Conservation (phyloP, 2,329 filamentous ascomycete genomes). For the Colletotrichum australisinense region DNA sequence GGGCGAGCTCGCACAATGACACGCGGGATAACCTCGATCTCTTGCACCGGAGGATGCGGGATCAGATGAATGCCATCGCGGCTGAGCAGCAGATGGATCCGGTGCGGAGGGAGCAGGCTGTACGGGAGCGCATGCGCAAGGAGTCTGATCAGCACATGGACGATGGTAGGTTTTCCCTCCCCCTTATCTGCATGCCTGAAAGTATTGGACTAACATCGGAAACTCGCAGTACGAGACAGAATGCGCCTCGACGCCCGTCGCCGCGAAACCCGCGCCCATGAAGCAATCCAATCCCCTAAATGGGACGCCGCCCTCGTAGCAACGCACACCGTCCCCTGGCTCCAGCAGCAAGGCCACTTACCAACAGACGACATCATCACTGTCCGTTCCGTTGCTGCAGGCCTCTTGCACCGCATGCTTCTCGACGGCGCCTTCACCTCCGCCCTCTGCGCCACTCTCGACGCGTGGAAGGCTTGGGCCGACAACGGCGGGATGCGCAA, state of each 20-base stretch:
- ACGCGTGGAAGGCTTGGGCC: conserved; percentile 65
- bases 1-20: conserved; percentile 58
- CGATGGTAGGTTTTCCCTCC: conserved; percentile 52
- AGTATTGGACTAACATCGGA: neutral
- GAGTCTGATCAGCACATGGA: conserved; percentile 58
- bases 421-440: conserved; percentile 57
- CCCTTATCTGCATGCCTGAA: no score
- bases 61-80: conserved; percentile 53
- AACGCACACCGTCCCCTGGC: conserved; percentile 56
- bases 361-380: conserved; percentile 32
- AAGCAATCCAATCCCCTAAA: conserved; percentile 64
- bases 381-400: conserved; percentile 56
- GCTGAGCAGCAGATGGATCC: conserved; percentile 58
- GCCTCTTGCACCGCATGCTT: conserved; percentile 63
- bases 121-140: conserved; percentile 51
- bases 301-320: conserved; percentile 62
- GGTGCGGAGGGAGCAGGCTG: conserved; percentile 53
- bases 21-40: conserved; percentile 49
- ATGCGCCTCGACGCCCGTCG: conserved; percentile 52
- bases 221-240: conserved; percentile 53
- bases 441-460: conserved; percentile 51
- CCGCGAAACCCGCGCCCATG: conserved; percentile 57
- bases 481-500: conserved; percentile 65
- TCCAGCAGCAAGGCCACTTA: conserved; percentile 42
- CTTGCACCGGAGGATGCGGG: conserved; percentile 48